These are phyloP conservation scores for Penicillium capsulatum DNA, from an alignment of 2,329 filamentous ascomycete genomes.

Conservation along the genomic window DNA sequence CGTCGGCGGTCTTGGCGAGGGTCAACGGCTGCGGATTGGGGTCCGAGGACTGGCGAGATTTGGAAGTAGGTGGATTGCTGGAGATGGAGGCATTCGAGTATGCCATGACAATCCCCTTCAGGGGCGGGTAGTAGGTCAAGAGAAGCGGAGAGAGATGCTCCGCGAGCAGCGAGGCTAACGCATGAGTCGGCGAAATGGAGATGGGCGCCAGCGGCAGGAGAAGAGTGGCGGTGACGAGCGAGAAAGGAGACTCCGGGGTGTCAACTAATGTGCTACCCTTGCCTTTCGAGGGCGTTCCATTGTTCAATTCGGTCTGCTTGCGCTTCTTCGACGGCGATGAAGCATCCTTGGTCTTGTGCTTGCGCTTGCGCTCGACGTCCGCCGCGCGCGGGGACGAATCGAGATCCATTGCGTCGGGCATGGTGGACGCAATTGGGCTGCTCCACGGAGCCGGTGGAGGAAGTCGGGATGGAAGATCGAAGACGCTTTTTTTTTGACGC, in stretches of 20 bases:
- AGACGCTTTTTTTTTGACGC: conserved; percentile 11
- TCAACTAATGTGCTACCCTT: conserved; percentile 24
- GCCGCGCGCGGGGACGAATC: conserved; percentile 24
- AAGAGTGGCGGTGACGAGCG: conserved; percentile 73
- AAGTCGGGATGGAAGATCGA: conserved; percentile 8
- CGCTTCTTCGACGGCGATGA: conserved; percentile 42
- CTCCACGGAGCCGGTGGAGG: conserved; percentile 17
- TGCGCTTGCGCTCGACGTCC: conserved; percentile 38
- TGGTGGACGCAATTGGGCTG: conserved; percentile 25
- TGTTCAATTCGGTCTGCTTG: conserved; percentile 29
- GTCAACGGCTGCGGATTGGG: conserved; percentile 38
- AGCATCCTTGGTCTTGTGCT: conserved; percentile 45
- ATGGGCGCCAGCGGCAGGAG: conserved; percentile 59
- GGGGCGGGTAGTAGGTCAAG: conserved; percentile 59
- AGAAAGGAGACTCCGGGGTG: conserved; percentile 62
- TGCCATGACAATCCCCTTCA: conserved; percentile 55
- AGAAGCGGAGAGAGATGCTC: conserved; percentile 60
- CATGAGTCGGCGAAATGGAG: conserved; percentile 49
- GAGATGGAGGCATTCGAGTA: conserved; percentile 48
- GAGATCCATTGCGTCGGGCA: conserved; percentile 42
- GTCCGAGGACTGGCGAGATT: conserved; percentile 26
- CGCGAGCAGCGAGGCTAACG: conserved; percentile 55
- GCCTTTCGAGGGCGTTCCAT: conserved; percentile 19
- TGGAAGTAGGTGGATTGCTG: conserved; percentile 35
- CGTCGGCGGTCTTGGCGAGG: conserved; percentile 55